Base-by-base conservation (phyloP, 225 moss, liverwort and hornwort species). In the Physcomitrellopsis africana region DNA sequence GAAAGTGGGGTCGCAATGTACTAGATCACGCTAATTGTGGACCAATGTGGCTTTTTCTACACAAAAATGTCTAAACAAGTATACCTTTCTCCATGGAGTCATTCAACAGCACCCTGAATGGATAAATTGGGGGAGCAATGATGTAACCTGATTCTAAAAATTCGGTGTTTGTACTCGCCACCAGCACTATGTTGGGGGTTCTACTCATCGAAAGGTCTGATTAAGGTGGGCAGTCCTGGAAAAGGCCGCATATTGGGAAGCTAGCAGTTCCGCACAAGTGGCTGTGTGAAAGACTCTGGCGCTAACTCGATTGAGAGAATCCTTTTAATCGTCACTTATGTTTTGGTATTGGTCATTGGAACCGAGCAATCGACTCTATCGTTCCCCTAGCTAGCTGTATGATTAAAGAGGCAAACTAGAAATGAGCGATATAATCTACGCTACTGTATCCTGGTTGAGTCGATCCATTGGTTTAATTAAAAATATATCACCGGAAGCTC, bases 331-430 rank as follows among this genome's bases (percentile, higher is more conserved):
- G 9, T 54, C 37, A 14, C 56, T 14, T 68, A 62, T 41, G 18
- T 45, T n/a, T 60, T 41, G 37, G 23, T 9, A 68, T 63, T 17
- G 53, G 45, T 22, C 20, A 43, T 0, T 59, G 26, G 46, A 43
- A 26, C 45, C n/a, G 37, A 63, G 37, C 46, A 54, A n/a, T 1
- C n/a, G 3, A 37, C 10, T 52, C 16, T 18, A 15, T n/a, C 26
- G 24, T 3, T 64, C 54, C 74, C 69, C 63, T 69, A 69, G 57
- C 57, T 11, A 63, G 68, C 24, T 41, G 55, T 63, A 68, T 45
- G 24, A 45, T 54, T 51, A 32, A 13, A 32, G 11, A 8, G 32
- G 22, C 60, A 57, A 61, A 22, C 45, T 53, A 60, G 73, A 54
- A 32, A 29, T 55, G 62, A 73, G 44, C 72, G n/a, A 24, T 41